Evolutionary conservation across 1,284 basidiomycete species (phyloP).

Genomic region (Kwoniella shivajii): DNA sequence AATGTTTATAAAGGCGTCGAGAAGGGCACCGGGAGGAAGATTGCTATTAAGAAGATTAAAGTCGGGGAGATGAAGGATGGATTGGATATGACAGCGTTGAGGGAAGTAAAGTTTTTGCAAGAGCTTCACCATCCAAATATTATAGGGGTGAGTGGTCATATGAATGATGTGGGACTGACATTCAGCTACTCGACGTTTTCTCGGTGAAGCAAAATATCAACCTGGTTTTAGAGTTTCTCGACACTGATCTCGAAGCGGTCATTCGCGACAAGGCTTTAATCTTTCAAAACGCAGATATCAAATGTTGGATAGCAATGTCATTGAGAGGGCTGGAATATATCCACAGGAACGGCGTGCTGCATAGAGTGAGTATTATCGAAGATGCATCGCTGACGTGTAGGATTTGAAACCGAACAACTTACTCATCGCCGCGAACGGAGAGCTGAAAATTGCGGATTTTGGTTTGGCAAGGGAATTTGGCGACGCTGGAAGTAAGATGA

Average conservation of each 20-base stretch:
- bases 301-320: constrained; percentile 99
- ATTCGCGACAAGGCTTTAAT: constrained; percentile 91
- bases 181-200: constrained; percentile 91
- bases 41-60: constrained; percentile 99
- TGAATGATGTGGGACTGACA: neutral
- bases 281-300: constrained; percentile 94
- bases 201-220: constrained; percentile 96
- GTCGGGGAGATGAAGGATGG: constrained; percentile 97
- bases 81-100: constrained; percentile 96
- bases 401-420: constrained; percentile 99
- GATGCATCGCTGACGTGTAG: constrained; percentile 55
- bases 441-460: constrained; percentile 98
- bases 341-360: constrained; percentile 89
- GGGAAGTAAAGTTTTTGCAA: constrained; percentile 95
- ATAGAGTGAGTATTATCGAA: constrained; percentile 69
- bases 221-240: constrained; percentile 94
- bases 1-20: constrained; percentile 83
- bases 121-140: constrained; percentile 94
- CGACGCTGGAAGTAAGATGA: constrained; percentile 87
- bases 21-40: constrained; percentile 53
- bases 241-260: constrained; percentile 95
- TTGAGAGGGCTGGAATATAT: constrained; percentile 96
- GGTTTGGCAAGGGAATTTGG: constrained; percentile 92
- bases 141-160: constrained; percentile 68
- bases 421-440: constrained; percentile 85